Conservation (phyloP, 1,284 basidiomycete species). For the Limonomyces culmigenus region DNA sequence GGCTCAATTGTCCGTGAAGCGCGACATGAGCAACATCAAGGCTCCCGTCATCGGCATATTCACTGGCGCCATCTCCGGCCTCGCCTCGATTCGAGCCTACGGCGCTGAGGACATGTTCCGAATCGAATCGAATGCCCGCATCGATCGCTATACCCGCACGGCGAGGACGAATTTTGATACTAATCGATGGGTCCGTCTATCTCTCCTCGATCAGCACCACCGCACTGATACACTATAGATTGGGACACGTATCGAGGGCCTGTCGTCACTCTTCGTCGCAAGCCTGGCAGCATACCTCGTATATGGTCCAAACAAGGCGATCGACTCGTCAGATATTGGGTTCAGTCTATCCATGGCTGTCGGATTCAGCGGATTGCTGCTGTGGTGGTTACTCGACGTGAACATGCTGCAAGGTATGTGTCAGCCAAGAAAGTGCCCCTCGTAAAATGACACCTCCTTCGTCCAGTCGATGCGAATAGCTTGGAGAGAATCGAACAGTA, state of each 20-base stretch:
- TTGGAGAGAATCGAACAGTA: not conserved
- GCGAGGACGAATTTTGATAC: too few relatives aligned
- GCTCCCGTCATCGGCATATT: conserved; percentile 57
- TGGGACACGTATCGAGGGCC: too few relatives aligned
- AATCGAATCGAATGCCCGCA: not conserved
- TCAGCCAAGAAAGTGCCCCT: too few relatives aligned
- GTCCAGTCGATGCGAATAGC: too few relatives aligned
- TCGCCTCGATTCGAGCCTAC: not conserved
- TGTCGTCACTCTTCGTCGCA: not conserved
- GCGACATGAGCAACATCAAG: conserved; percentile 53
- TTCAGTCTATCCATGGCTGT: not conserved
- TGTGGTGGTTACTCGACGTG: too few relatives aligned
- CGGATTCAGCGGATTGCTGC: too few relatives aligned
- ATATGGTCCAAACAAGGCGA: not conserved
- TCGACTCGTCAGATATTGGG: not conserved
- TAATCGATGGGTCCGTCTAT: too few relatives aligned
- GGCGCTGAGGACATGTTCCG: not conserved
- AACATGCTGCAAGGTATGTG: too few relatives aligned
- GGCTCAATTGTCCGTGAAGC: conserved; percentile 61
- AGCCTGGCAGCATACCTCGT: not conserved
- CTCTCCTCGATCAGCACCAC: too few relatives aligned
- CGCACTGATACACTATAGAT: too few relatives aligned
- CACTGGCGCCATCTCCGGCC: conserved; percentile 47
- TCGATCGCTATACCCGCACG: not conserved
- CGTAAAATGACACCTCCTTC: too few relatives aligned